Evolutionary conservation across 345 rosid species (phyloP).

Genomic region (Camelina laxa): DNA sequence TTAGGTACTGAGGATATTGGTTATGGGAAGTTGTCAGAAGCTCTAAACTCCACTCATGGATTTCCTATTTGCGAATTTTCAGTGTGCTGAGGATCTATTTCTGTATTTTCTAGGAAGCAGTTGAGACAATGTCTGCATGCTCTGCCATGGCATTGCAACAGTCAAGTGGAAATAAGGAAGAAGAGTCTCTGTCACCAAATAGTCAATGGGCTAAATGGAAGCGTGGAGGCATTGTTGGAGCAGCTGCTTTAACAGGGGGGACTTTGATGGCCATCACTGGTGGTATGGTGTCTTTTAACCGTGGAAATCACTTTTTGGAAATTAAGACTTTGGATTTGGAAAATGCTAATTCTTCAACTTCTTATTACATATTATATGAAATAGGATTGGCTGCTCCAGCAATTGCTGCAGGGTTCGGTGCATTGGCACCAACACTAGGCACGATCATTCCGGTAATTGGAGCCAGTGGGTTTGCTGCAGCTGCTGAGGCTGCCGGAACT

Average conservation of each 20-base stretch:
- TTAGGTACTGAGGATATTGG: not conserved
- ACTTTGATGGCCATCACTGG: constrained; percentile 94
- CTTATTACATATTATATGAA: constrained; percentile 8
- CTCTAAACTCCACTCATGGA: not conserved
- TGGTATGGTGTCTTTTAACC: constrained; percentile 51
- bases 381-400: constrained; percentile 99
- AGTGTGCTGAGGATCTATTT: not conserved
- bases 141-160: constrained; percentile 88
- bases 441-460: constrained; percentile 90
- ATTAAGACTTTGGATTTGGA: not conserved
- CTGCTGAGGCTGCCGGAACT: constrained; percentile 94
- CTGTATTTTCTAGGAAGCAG: constrained; percentile 38
- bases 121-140: constrained; percentile 86
- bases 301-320: not conserved
- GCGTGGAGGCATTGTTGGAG: constrained; percentile 96
- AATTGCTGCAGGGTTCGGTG: constrained; percentile 93
- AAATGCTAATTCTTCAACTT: not conserved
- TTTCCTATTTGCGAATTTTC: constrained; percentile 6
- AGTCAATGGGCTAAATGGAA: constrained; percentile 79
- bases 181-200: constrained; percentile 53
- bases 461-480: constrained; percentile 98
- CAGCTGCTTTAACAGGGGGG: constrained; percentile 97
- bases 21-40: not conserved
- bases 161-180: constrained; percentile 63
- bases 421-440: constrained; percentile 93